Evolutionary conservation across 2,329 filamentous ascomycete genomes (phyloP).

Genomic region (Phaeophleospora eucalypticola): DNA sequence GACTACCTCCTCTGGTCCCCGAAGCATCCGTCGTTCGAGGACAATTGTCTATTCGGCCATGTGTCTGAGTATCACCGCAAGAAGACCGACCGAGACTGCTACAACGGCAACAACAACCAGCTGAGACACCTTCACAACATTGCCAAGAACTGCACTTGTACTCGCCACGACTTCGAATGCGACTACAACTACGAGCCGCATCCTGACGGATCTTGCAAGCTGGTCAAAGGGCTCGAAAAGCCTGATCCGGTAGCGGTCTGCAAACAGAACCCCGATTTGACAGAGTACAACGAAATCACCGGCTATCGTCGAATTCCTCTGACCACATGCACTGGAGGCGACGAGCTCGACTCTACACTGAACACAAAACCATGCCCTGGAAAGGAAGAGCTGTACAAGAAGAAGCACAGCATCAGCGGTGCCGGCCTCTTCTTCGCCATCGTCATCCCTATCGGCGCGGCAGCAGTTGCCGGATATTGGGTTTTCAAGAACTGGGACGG

Average conservation of each 20-base stretch:
- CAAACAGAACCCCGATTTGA: slow-evolving; percentile 59
- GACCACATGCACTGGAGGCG: slow-evolving; percentile 76
- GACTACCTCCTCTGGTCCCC: slow-evolving; percentile 90
- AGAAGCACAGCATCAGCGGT: slow-evolving; percentile 65
- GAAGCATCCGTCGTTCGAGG: slow-evolving; percentile 70
- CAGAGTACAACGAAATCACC: slow-evolving; percentile 78
- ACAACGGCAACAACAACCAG: slow-evolving; percentile 66
- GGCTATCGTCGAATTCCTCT: slow-evolving; percentile 87
- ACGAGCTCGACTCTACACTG: slow-evolving; percentile 66
- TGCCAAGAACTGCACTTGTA: slow-evolving; percentile 73
- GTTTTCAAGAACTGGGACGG: slow-evolving; percentile 79
- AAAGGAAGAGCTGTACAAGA: slow-evolving; percentile 77
- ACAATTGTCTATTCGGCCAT: slow-evolving; percentile 90
- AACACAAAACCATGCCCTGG: slow-evolving; percentile 64
- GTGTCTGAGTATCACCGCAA: slow-evolving; percentile 87
- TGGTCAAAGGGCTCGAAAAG: slow-evolving; percentile 69
- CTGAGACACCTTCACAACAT: slow-evolving; percentile 67
- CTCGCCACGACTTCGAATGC: slow-evolving; percentile 85
- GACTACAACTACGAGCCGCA: slow-evolving; percentile 91
- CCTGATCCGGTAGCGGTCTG: slow-evolving; percentile 58
- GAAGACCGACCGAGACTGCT: slow-evolving; percentile 72
- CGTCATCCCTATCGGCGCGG: slow-evolving; percentile 66
- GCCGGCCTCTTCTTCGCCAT: slow-evolving; percentile 82
- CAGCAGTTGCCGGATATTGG: slow-evolving; percentile 73
- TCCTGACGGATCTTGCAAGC: slow-evolving; percentile 68